Base-by-base conservation (phyloP, 2,329 filamentous ascomycete genomes). In the Apiospora kogelbergensis region DNA sequence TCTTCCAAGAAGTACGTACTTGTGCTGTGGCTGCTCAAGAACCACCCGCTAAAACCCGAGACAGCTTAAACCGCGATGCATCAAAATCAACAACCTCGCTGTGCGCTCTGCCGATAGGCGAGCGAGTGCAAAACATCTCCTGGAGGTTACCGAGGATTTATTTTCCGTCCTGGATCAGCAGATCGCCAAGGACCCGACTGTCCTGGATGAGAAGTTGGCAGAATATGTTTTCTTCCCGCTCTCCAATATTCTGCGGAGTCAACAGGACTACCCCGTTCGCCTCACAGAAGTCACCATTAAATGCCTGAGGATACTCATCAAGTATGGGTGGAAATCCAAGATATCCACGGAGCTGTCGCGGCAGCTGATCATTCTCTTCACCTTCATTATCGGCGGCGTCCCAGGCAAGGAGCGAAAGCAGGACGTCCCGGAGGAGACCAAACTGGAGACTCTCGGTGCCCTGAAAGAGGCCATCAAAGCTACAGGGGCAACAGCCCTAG, bases 201-300 rank as follows among this genome's bases (percentile, higher is more conserved):
- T 83, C 0, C 79, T 98, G 22, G 93, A 98, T 78, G 86, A 90
- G 67, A 95, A 94, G 78, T 83, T 98, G 22, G 94, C 95, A 17
- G 95, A 98, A 82, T 99, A 98, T 84, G 88, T 93, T 76, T 98
- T 98, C 83, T 97, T 98, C 71, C 96, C 96, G 0, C 84, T 99
- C 0, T 94, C 93, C 0, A 92, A 96, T 74, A 89, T 98, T 46
- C 91, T 99, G 74, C 91, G 93, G 69, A 87, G 90, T 71, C 91
- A 93, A 73, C 88, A 92, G 71, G 85, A 87, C 64, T 89, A 95
- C 67, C 90, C 95, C 0, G 87, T 92, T 63, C 86, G 87, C 44
- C 84, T 93, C 48, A 82, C 96, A 9, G 96, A 99, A 78, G 81
- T 92, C 57, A 90, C 91, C 40, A 84, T 98, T 63, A 89, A 90